Conservation (phyloP, 2,329 filamentous ascomycete genomes). For the Aureobasidium sp. region DNA sequence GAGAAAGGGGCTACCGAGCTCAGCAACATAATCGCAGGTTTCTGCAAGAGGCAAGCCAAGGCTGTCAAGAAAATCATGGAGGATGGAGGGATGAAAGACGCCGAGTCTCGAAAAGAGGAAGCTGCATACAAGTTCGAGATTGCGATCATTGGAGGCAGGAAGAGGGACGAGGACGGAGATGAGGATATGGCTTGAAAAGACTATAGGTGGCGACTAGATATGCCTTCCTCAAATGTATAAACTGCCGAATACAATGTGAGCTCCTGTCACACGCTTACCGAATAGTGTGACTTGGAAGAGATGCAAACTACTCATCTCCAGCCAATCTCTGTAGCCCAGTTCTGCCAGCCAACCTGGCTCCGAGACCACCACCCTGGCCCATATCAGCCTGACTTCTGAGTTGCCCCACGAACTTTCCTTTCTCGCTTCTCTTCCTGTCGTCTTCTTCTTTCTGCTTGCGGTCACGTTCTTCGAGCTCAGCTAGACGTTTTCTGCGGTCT, state of each 20-base stretch:
- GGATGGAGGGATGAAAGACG: background rate
- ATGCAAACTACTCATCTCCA: slow-evolving; percentile 6
- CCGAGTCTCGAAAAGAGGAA: background rate
- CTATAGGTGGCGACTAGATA: no score
- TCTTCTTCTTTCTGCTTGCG: slow-evolving; percentile 59
- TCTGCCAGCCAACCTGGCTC: slow-evolving; percentile 16
- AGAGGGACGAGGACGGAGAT: background rate
- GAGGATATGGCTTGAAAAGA: background rate
- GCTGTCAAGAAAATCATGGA: background rate
- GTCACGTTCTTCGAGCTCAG: slow-evolving; percentile 60
- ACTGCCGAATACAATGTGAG: background rate
- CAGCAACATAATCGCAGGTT: background rate
- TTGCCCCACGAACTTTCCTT: slow-evolving; percentile 30
- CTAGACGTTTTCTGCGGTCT: slow-evolving; percentile 62
- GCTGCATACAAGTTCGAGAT: background rate
- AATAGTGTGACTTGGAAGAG: background rate
- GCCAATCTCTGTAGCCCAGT: slow-evolving; percentile 14
- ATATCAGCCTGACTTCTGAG: slow-evolving; percentile 27
- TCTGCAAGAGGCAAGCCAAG: background rate
- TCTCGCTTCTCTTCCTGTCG: slow-evolving; percentile 39
- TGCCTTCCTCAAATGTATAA: background rate
- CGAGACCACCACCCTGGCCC: slow-evolving; percentile 14
- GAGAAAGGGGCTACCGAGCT: background rate
- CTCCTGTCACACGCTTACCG: background rate
- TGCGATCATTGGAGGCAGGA: background rate